A percentile compares a stretch with the other conserved stretches of the same genome.
phyloP scores from a whole-genome alignment of 2,329 filamentous ascomycete species.

The Pseudocercospora pini-densiflorae region DNA sequence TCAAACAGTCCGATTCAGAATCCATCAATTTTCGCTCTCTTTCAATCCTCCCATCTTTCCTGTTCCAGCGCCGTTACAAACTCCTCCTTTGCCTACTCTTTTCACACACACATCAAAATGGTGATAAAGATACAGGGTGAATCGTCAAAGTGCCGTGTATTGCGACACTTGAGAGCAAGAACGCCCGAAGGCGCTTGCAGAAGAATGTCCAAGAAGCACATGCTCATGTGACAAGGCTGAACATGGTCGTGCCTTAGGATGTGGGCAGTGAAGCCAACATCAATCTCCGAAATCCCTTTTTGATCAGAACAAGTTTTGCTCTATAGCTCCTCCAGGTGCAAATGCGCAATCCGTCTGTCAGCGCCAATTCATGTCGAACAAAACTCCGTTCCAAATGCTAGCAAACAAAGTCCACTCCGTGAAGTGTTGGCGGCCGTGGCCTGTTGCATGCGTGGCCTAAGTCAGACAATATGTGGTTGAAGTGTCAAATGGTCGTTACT shows the following conservation, averaged over 20 bases:
- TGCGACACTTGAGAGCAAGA: neutral
- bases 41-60: neutral
- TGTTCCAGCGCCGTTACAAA: slow-evolving; percentile 9
- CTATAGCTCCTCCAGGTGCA: neutral
- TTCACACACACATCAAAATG: slow-evolving; percentile 8
- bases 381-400: slow-evolving; percentile 8
- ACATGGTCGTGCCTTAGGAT: slow-evolving; percentile 3
- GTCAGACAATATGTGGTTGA: slow-evolving; percentile 8
- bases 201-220: slow-evolving; percentile 8
- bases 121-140: slow-evolving; percentile 10
- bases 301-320: slow-evolving; percentile 4
- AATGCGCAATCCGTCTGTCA: neutral
- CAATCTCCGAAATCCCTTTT: neutral
- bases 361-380: slow-evolving; percentile 7
- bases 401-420: neutral
- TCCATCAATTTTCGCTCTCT: neutral
- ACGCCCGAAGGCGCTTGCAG: neutral
- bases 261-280: slow-evolving; percentile 2
- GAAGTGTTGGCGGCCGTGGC: slow-evolving; percentile 1
- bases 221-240: slow-evolving; percentile 4
- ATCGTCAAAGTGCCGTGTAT: neutral
- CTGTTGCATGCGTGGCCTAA: slow-evolving; percentile 9
- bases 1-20: neutral
- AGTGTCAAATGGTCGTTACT: slow-evolving; percentile 4
- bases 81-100: slow-evolving; percentile 1